phyloP scores from a whole-genome alignment of 495 filamentous ascomycete genomes.

The Friedmanniomyces simplex region DNA sequence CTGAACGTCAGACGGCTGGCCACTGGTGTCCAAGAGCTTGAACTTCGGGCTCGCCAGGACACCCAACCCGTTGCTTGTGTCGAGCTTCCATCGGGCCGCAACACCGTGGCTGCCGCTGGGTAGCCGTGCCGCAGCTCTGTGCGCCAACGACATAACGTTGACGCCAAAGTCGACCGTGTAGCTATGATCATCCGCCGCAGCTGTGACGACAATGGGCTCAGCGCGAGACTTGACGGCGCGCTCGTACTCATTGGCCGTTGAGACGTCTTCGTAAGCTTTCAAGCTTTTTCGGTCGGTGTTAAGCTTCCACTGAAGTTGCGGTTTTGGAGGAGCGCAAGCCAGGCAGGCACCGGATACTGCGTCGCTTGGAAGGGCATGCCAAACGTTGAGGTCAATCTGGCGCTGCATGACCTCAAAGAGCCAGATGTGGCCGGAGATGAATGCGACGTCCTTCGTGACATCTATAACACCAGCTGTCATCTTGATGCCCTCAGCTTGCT shows the following conservation, averaged over 20 bases:
- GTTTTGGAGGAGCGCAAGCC: conserved; percentile 36
- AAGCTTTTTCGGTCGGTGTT: background rate
- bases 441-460: background rate
- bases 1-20: conserved; percentile 25
- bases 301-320: conserved; percentile 35
- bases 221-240: conserved; percentile 41
- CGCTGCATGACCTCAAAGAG: conserved; percentile 11
- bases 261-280: conserved; percentile 38
- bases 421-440: background rate
- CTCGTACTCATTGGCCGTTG: conserved; percentile 39
- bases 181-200: conserved; percentile 1
- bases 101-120: background rate
- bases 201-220: conserved; percentile 37
- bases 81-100: conserved; percentile 22
- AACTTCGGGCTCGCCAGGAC: background rate
- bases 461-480: background rate
- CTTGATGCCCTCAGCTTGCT: background rate
- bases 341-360: background rate
- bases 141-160: conserved; percentile 46
- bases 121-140: conserved; percentile 38
- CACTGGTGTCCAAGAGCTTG: background rate
- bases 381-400: background rate
- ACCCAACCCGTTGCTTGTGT: conserved; percentile 22
- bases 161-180: conserved; percentile 38
- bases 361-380: background rate